These are phyloP conservation scores for Clarkia xantiana DNA, from an alignment of 345 rosid genomes.

Conservation along the genomic window DNA sequence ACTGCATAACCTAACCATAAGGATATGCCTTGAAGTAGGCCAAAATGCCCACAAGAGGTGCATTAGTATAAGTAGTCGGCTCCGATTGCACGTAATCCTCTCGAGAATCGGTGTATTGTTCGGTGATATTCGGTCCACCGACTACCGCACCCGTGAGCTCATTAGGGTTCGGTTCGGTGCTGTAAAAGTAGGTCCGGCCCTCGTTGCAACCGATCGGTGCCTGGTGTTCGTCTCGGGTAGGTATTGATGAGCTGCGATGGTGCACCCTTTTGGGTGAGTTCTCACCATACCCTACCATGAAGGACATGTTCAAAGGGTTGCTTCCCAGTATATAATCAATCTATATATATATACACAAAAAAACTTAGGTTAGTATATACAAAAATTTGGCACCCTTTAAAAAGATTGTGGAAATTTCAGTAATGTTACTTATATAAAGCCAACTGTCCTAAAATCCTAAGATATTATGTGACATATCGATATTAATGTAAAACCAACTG, in stretches of 20 bases:
- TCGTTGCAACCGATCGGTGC: conserved; percentile 28
- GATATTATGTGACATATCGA: too few relatives aligned
- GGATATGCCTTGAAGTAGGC: conserved; percentile 25
- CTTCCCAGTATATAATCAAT: conserved; percentile 78
- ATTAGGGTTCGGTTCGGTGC: conserved; percentile 39
- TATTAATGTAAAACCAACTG: neutral
- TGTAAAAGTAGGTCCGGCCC: conserved; percentile 29
- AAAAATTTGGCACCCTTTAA: too few relatives aligned
- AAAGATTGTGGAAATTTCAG: too few relatives aligned
- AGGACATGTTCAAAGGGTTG: conserved; percentile 59
- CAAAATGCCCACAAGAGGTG: conserved; percentile 45
- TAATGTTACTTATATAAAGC: too few relatives aligned
- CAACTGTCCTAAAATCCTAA: too few relatives aligned
- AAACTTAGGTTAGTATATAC: too few relatives aligned
- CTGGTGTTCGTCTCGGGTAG: conserved; percentile 30
- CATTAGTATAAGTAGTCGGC: conserved; percentile 54
- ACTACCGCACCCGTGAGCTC: conserved; percentile 53
- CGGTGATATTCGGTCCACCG: conserved; percentile 62
- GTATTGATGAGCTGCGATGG: conserved; percentile 62
- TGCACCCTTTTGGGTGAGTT: conserved; percentile 56
- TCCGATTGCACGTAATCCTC: conserved; percentile 22
- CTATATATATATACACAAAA: conserved; percentile 10
- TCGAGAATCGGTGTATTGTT: conserved; percentile 32
- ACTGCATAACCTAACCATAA: neutral
- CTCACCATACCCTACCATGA: conserved; percentile 73